Base-by-base conservation (phyloP, 108 stramenopile genomes). In the Conticribra weissflogii region DNA sequence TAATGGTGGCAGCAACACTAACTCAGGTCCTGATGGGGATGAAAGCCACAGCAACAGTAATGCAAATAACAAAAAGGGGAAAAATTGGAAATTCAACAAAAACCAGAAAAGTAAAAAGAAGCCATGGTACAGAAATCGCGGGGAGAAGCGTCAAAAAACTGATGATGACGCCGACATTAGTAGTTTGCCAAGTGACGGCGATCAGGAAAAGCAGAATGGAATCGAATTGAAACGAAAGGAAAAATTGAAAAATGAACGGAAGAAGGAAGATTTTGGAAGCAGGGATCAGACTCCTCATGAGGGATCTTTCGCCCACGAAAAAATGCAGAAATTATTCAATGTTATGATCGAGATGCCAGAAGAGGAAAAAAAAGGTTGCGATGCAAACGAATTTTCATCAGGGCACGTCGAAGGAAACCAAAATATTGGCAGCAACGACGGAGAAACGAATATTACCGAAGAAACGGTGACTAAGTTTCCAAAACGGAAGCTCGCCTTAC, bases 241-340 rank as follows among this genome's bases (percentile, higher is more conserved):
- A 27, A 47, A 27, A 28, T 44, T 21, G 8, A 49, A 71, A 0
- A 51, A 34, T 59, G 34, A 65, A 59, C 55, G 70, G 3, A 61
- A 70, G 18, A 52, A 58, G 46, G 34, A 49, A 0, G 21, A 46
- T 18, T 75, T 60, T 47, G 74, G 75, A 41, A 48, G 30, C 3
- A 55, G 28, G 3, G 21, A 57, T 27, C 15, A 28, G 30, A 72
- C 49, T 23, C 85, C 89, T 12, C 81, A 93, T 65, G 75, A 71
- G 24, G 91, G 91, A 24, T 93, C 91, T 1, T 93, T 78, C 81
- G 88, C 88, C 9, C 64, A 85, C 74, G 64, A 60, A 18, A 78
- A 62, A 1, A 81, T 87, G 84, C 66, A 81, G 47, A 72, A 80
- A 48, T 33, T 82, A 24, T 88, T 83, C 27, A 63, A 79, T 47